Conservation (phyloP, 2,329 filamentous ascomycete genomes). For the Xylaria sp. region DNA sequence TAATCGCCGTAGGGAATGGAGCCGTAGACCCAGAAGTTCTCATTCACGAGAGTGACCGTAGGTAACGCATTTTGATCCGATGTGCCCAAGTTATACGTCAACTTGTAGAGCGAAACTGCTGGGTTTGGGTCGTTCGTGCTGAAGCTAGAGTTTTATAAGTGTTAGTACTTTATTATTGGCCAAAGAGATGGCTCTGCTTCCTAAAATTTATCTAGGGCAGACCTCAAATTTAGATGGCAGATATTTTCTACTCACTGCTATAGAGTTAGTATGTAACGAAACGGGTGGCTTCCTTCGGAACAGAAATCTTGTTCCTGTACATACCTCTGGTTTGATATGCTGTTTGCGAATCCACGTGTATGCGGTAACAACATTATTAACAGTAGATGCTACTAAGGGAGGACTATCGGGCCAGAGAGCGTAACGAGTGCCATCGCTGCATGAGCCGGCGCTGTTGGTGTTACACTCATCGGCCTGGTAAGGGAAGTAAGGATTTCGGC, state of each 20-base stretch:
- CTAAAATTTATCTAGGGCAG: not conserved
- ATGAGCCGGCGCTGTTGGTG: conserved; percentile 29
- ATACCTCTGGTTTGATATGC: conserved; percentile 37
- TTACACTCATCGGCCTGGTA: conserved; percentile 24
- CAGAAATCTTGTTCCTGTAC: not conserved
- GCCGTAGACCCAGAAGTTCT: conserved; percentile 41
- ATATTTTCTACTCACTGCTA: conserved; percentile 28
- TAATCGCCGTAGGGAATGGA: conserved; percentile 41
- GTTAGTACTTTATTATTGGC: conserved; percentile 18
- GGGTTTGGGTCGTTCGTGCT: conserved; percentile 38
- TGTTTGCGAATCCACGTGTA: conserved; percentile 44
- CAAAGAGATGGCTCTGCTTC: not conserved
- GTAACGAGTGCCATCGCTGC: conserved; percentile 39
- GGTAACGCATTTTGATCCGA: conserved; percentile 38
- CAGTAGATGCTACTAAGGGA: conserved; percentile 38
- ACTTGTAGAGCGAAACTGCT: conserved; percentile 41
- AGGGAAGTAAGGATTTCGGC: conserved; percentile 35
- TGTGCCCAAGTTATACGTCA: conserved; percentile 33
- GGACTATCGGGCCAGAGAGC: conserved; percentile 44
- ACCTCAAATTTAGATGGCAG: not conserved
- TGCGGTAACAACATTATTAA: conserved; percentile 32
- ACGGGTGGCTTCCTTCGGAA: not conserved
- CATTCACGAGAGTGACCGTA: conserved; percentile 37
- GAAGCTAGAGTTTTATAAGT: conserved; percentile 19
- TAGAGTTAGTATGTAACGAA: conserved; percentile 5